A percentile compares a stretch with the other conserved stretches of the same genome.
Evolutionary conservation across 805 yeast species (phyloP).

Genomic region (Wickerhamomyces strasburgensis): DNA sequence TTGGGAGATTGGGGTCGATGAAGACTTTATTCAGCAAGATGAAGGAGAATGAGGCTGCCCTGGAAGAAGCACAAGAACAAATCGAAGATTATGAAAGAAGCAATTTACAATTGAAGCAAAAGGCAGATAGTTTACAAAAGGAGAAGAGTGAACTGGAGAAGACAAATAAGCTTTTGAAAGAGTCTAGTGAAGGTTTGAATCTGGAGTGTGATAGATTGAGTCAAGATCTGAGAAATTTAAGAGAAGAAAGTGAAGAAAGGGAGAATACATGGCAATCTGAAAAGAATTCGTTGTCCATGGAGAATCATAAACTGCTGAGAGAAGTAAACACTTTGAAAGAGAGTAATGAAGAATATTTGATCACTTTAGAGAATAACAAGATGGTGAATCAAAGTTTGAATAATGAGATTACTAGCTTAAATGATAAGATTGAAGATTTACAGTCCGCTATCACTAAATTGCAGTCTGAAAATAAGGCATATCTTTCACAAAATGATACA

Average conservation of each 20-base stretch:
- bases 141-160: constrained; percentile 31
- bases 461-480: constrained; percentile 2
- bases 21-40: constrained; percentile 66
- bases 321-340: constrained; percentile 30
- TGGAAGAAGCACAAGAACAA: constrained; percentile 50
- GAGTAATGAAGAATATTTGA: constrained; percentile 32
- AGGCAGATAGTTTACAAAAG: constrained; percentile 27
- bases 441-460: constrained; percentile 1
- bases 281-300: background rate
- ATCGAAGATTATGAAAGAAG: constrained; percentile 42
- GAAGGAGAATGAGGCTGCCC: constrained; percentile 63
- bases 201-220: constrained; percentile 50
- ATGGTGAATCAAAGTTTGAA: constrained; percentile 29
- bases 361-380: constrained; percentile 33
- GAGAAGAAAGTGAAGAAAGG: constrained; percentile 31
- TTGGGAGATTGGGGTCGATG: constrained; percentile 67
- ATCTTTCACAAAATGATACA: constrained; percentile 3
- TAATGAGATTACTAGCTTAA: constrained; percentile 36
- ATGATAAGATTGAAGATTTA: constrained; percentile 14
- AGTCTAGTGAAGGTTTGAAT: constrained; percentile 43
- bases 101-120: constrained; percentile 31
- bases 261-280: constrained; percentile 4
- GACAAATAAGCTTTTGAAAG: constrained; percentile 32
- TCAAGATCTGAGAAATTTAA: constrained; percentile 32
- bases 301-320: constrained; percentile 2